Evolutionary conservation across 2,329 filamentous ascomycete genomes (phyloP), one percentile per base, ranked within the genome.

Genomic region (Diaporthe citriasiana): DNA sequence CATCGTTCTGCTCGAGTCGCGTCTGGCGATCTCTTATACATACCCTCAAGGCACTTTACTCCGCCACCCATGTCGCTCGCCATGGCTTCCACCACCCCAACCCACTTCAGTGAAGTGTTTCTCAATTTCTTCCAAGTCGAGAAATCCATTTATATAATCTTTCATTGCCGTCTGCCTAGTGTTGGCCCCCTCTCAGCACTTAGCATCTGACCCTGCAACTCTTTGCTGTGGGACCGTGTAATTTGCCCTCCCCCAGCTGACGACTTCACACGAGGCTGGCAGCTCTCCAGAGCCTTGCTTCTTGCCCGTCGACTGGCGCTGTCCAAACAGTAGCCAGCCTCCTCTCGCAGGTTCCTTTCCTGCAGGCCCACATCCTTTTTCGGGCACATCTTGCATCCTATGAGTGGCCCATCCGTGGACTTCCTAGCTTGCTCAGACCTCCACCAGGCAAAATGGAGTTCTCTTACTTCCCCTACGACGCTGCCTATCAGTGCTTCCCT

Each of bases 1-100:
- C 10, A 22, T 57, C 66, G 65, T 63, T 45, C 45, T 70, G 42
- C 72, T 73, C 35, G 51, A 69, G 63, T 69, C 70, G 47, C 22
- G 69, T 51, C 30, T 63, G n/a, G 59, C 60, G 60, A 71, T 59
- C 53, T 73, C 53, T 65, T 75, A 75, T 75, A 75, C 74, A 75
- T 75, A 74, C 65, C 60, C 59, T 60, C 47, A 50, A 69, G 65
- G 60, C 74, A 66, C 66, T 65, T 63, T 30, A 50, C 74, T 74
- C 66, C 68, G 72, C 74, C 71, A 71, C 74, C 63, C 70, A 57
- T 56, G 47, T 71, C 59, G 42, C 45, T 53, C 53, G 30, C 53
- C 55, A 72, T 74, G 72, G 72, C 68, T 71, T 70, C 38, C 53
- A 42, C 38, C 22, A 75, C 30, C 53, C 12, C 53, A 65, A 63